These are phyloP conservation scores for Alternaria gansuensis DNA, from an alignment of 2,329 filamentous ascomycete species.

Conservation along the genomic window DNA sequence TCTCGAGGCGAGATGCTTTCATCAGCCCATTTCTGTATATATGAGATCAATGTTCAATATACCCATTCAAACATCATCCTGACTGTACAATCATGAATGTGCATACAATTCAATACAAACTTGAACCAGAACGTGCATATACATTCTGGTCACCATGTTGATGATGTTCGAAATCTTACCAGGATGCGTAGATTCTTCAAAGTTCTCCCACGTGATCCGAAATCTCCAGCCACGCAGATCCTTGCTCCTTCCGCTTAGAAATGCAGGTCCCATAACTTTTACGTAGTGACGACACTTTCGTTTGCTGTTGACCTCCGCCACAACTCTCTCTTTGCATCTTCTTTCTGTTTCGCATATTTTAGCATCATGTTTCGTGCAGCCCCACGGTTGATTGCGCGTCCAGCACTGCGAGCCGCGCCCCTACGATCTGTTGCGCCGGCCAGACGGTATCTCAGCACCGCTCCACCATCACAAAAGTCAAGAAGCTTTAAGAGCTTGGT, in stretches of 20 bases:
- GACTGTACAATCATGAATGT: not conserved
- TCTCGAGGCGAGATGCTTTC: conserved; percentile 23
- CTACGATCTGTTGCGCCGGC: conserved; percentile 52
- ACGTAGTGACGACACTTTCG: conserved; percentile 25
- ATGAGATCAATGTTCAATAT: conserved; percentile 35
- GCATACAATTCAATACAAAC: not conserved
- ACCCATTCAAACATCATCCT: conserved; percentile 24
- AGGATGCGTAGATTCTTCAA: not conserved
- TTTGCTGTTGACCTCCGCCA: conserved; percentile 25
- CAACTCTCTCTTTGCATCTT: conserved; percentile 29
- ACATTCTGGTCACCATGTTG: not conserved
- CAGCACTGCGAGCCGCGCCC: conserved; percentile 44
- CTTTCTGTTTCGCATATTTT: conserved; percentile 30
- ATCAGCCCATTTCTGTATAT: conserved; percentile 34
- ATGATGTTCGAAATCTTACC: not conserved
- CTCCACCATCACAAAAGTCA: conserved; percentile 69
- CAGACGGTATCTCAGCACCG: conserved; percentile 66
- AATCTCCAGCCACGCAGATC: conserved; percentile 15
- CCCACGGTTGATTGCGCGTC: conserved; percentile 55
- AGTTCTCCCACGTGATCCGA: conserved; percentile 18
- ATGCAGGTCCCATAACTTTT: conserved; percentile 37
- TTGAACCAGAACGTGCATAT: too few relatives aligned
- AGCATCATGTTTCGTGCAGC: conserved; percentile 63
- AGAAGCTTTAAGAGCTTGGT: conserved; percentile 83
- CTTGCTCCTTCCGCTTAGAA: conserved; percentile 34